phyloP scores from a whole-genome alignment of 257 asterid species.

The Ocimum tenuiflorum region DNA sequence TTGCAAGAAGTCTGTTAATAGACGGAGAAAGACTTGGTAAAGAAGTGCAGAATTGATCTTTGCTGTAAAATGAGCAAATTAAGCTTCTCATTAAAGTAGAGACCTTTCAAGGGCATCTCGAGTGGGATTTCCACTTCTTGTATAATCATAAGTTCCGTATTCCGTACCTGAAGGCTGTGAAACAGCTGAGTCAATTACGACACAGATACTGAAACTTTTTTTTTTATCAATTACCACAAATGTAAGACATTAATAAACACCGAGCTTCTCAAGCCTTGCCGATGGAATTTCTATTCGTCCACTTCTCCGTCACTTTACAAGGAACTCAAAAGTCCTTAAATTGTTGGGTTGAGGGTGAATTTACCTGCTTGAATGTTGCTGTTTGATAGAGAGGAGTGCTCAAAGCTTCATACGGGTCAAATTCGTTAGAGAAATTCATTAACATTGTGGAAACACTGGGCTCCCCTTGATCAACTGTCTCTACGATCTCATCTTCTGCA shows the following conservation, averaged over 20 bases:
- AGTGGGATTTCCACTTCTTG: conserved; percentile 98
- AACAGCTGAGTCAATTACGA: background rate
- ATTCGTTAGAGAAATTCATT: conserved; percentile 77
- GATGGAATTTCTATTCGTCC: too few relatives aligned
- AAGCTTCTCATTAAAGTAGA: conserved; percentile 13
- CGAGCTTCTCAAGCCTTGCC: too few relatives aligned
- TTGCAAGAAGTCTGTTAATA: conserved; percentile 65
- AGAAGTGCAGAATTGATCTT: background rate
- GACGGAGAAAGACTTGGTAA: conserved; percentile 6
- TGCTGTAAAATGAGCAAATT: background rate
- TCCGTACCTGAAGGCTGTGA: conserved; percentile 87
- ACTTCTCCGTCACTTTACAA: too few relatives aligned
- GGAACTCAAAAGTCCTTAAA: too few relatives aligned
- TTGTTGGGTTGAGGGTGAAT: too few relatives aligned
- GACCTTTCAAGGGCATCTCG: conserved; percentile 85
- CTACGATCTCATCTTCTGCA: conserved; percentile 33
- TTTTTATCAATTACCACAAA: too few relatives aligned
- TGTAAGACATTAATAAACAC: too few relatives aligned
- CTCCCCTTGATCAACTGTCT: conserved; percentile 30
- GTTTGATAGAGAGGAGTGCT: conserved; percentile 98
- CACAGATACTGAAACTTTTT: background rate
- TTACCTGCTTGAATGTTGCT: conserved; percentile 97
- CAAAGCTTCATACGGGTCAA: conserved; percentile 78
- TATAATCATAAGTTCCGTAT: conserved; percentile 74
- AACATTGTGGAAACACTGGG: conserved; percentile 73